Percentiles rank a stretch among this genome's conserved stretches.
Conservation (phyloP, 345 rosid genomes). For the sweet orange (Citrus sinensis) region DNA sequence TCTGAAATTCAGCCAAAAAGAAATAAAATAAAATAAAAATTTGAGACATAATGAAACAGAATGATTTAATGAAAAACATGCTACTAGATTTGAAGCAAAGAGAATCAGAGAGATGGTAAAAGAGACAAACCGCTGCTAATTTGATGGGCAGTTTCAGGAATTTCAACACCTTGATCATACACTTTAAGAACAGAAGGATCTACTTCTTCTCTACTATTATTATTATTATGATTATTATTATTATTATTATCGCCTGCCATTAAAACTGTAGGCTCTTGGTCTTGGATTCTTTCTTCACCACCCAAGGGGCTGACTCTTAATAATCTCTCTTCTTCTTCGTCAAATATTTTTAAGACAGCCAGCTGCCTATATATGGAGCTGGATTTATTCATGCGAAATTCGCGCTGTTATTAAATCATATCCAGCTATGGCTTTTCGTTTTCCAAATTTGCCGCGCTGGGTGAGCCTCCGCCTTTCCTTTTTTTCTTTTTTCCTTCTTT, state of each 20-base stretch:
- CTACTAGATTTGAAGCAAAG: background rate
- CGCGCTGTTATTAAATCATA: background rate
- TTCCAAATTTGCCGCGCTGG: background rate
- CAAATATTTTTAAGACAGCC: constrained; percentile 17
- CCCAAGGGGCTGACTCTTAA: constrained; percentile 12
- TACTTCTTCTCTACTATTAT: background rate
- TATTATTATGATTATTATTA: background rate
- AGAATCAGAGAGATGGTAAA: background rate
- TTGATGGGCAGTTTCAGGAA: constrained; percentile 82
- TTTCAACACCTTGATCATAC: constrained; percentile 30
- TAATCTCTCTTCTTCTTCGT: constrained; percentile 14
- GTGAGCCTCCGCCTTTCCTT: too few species aligned
- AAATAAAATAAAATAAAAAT: too few species aligned
- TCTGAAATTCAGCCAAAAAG: too few species aligned
- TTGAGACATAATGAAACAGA: background rate
- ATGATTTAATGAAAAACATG: background rate
- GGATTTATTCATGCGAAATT: background rate
- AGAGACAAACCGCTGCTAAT: constrained; percentile 60
- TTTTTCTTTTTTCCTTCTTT: background rate
- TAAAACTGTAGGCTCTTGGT: constrained; percentile 5
- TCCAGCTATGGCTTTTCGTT: background rate
- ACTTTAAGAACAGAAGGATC: constrained; percentile 14
- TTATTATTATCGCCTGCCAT: constrained; percentile 7
- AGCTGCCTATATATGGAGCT: background rate
- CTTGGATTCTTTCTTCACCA: constrained; percentile 5